phyloP scores from a whole-genome alignment of 2,329 filamentous ascomycete genomes.

The Neofusicoccum parvum region DNA sequence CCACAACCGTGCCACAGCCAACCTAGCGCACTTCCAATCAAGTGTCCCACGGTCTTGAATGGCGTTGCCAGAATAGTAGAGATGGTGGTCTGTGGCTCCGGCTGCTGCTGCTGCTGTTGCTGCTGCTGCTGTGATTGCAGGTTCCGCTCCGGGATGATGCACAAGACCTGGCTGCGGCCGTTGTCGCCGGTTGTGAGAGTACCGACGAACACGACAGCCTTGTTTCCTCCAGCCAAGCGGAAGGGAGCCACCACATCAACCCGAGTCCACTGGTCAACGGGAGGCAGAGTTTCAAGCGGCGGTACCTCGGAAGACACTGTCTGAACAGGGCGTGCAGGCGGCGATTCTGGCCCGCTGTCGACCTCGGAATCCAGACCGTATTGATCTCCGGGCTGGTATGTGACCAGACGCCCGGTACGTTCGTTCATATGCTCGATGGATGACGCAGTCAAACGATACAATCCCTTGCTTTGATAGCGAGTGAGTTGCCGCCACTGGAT shows the following conservation, averaged over 20 bases:
- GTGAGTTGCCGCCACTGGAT: conserved; percentile 34
- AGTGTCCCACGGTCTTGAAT: background rate
- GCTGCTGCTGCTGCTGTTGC: background rate
- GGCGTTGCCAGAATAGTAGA: background rate
- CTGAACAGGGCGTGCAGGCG: background rate
- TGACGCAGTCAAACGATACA: background rate
- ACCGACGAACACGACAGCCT: background rate
- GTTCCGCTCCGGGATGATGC: background rate
- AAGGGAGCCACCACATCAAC: background rate
- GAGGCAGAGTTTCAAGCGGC: background rate
- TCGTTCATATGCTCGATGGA: background rate
- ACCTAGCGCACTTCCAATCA: background rate
- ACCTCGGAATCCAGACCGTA: background rate
- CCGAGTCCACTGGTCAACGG: background rate
- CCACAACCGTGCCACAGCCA: background rate
- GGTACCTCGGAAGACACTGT: background rate
- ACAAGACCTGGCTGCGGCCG: background rate
- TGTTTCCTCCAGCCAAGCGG: background rate
- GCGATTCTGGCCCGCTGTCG: background rate
- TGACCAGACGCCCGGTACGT: background rate
- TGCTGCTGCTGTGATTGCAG: background rate
- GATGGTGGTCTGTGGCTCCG: background rate
- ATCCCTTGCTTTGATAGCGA: background rate
- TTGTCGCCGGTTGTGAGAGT: background rate
- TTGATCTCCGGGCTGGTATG: background rate